Conservation (phyloP, 306 rosid species). For the Begonia peltatifolia region DNA sequence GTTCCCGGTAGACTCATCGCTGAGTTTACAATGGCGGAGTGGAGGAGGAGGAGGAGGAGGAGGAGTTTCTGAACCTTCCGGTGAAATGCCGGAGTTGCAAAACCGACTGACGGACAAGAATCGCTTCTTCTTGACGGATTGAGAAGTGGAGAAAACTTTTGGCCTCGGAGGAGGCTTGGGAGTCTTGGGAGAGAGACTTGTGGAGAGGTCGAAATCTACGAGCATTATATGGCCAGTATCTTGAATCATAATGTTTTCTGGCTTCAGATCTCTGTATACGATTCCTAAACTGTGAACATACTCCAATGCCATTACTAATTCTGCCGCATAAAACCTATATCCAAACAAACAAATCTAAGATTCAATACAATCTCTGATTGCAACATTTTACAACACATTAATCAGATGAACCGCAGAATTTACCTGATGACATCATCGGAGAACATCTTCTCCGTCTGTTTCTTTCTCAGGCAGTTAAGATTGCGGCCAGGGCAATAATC, state of each 20-base stretch:
- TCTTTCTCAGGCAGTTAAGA: conserved; percentile 46
- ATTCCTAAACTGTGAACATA: conserved; percentile 66
- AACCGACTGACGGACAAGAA: conserved; percentile 16
- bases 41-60: neutral
- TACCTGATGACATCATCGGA: conserved; percentile 67
- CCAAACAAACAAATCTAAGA: too few relatives aligned
- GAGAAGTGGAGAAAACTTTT: conserved; percentile 9
- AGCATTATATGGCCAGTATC: conserved; percentile 83
- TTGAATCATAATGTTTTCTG: conserved; percentile 79
- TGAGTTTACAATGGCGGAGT: neutral
- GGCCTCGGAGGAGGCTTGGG: conserved; percentile 11
- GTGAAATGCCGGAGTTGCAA: conserved; percentile 19
- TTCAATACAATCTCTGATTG: too few relatives aligned
- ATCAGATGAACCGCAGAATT: too few relatives aligned
- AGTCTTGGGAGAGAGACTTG: conserved; percentile 31
- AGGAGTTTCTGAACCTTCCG: conserved; percentile 9
- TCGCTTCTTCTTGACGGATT: conserved; percentile 14
- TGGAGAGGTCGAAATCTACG: conserved; percentile 82
- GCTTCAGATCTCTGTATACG: conserved; percentile 85
- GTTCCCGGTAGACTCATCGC: neutral
- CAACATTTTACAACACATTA: too few relatives aligned
- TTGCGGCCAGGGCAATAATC: conserved; percentile 80
- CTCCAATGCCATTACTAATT: conserved; percentile 62
- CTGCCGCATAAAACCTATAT: conserved; percentile 77
- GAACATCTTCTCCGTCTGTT: conserved; percentile 57